Evolutionary conservation across 768 basidiomycete species (phyloP).

Genomic region (button mushroom (Agaricus bisporus)): DNA sequence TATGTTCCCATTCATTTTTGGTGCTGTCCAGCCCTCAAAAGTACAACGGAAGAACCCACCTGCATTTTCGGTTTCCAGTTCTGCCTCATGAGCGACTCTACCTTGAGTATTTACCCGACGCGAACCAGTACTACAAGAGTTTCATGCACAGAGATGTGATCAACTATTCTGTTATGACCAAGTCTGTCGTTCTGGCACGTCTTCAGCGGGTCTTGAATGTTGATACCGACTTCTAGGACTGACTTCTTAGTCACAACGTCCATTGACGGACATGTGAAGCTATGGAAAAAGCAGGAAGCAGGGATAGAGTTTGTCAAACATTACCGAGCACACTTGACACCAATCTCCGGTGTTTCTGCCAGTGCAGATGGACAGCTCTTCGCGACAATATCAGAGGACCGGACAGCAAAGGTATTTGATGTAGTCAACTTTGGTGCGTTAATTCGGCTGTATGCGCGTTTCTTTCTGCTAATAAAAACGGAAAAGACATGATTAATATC

Average conservation of each 20-base stretch:
- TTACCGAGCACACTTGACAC: constrained; percentile 85
- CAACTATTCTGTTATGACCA: constrained; percentile 85
- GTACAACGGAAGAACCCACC: constrained; percentile 19
- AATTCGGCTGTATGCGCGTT: neutral
- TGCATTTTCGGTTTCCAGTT: constrained; percentile 40
- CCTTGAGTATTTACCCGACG: constrained; percentile 84
- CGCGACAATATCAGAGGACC: constrained; percentile 88
- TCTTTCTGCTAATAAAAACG: neutral
- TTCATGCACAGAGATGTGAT: constrained; percentile 97
- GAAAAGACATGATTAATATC: constrained; percentile 96
- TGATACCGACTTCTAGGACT: constrained; percentile 47
- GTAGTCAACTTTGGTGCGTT: constrained; percentile 92
- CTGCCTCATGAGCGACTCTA: constrained; percentile 91
- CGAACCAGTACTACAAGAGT: constrained; percentile 93
- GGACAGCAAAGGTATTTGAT: constrained; percentile 93
- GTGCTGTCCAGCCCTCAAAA: constrained; percentile 24
- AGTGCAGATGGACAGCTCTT: constrained; percentile 91
- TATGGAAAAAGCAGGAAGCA: constrained; percentile 98
- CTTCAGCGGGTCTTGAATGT: neutral
- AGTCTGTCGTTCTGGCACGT: constrained; percentile 38
- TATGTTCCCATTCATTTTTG: constrained; percentile 25
- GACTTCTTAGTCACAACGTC: constrained; percentile 94
- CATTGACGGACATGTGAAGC: constrained; percentile 88
- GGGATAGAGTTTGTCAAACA: constrained; percentile 99
- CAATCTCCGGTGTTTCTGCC: constrained; percentile 74